These are phyloP conservation scores for Danielozyma ontarioensis DNA, from an alignment of 805 yeast species.

Conservation along the genomic window DNA sequence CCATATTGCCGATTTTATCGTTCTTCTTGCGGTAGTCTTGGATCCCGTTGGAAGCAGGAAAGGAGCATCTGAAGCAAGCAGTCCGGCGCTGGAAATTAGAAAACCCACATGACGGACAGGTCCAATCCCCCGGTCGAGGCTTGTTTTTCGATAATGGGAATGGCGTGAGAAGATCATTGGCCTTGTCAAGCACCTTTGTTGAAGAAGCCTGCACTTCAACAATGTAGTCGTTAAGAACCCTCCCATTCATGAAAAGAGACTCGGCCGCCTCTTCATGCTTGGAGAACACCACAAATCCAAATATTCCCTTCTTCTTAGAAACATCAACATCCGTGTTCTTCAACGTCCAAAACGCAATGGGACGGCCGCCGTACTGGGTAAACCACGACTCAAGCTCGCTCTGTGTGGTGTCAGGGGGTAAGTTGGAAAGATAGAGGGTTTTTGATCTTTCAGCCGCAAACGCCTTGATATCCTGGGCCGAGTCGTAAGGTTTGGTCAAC, in stretches of 20 bases:
- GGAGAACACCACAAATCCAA: constrained; percentile 83
- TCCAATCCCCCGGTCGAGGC: constrained; percentile 97
- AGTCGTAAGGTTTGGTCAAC: constrained; percentile 70
- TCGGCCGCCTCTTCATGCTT: constrained; percentile 85
- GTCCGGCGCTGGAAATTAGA: constrained; percentile 92
- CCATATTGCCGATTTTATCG: constrained; percentile 8
- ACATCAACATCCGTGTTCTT: constrained; percentile 42
- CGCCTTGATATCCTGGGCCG: constrained; percentile 62
- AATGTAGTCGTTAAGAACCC: constrained; percentile 63
- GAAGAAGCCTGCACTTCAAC: constrained; percentile 88
- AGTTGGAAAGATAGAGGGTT: constrained; percentile 72
- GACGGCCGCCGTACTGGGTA: constrained; percentile 78
- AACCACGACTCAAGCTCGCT: constrained; percentile 90
- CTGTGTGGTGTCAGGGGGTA: constrained; percentile 85
- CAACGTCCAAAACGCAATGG: constrained; percentile 85
- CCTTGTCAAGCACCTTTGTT: constrained; percentile 68
- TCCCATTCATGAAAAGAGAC: constrained; percentile 73
- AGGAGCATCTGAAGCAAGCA: constrained; percentile 89
- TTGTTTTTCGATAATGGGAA: constrained; percentile 83
- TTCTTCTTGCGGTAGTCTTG: constrained; percentile 1
- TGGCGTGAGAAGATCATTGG: constrained; percentile 74
- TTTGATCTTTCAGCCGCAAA: constrained; percentile 70
- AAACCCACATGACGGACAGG: constrained; percentile 94
- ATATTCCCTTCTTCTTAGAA: constrained; percentile 37
- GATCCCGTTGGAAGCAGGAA: constrained; percentile 49